Evolutionary conservation across 192 early-diverging fungal species (phyloP), one percentile per base, ranked within the genome.

Genomic region (Coemansia umbellata): DNA sequence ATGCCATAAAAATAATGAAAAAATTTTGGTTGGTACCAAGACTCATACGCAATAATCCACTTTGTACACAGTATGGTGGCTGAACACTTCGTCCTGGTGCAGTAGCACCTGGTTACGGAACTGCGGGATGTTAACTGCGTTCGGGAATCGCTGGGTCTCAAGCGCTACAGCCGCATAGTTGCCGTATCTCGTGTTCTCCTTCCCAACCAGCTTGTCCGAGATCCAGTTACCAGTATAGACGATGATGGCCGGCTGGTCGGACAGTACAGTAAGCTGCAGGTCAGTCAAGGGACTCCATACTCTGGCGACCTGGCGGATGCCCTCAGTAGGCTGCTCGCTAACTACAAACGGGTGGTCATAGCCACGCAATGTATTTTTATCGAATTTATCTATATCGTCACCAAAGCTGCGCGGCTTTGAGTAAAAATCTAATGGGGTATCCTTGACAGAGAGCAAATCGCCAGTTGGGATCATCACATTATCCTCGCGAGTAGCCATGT

Each of bases 171-270:
- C 91, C 21, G 85, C 60, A 43, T 88, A 78, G 21, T 64, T 61
- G 1, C 69, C 81, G 55, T 82, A 82, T 0, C 41, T 26, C 1
- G 44, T 73, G 4, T 75, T 54, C 43, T 75, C 52, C 37, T 78
- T 84, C 13, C 66, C 78, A 14, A 76, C 65, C 14, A 80, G 47
- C 6, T 63, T 41, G 24, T 68, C 61, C 4, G 82, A 74, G 32
- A 91, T 69, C 56, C 73, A 88, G 55, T 91, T 90, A 28, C 84
- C 91, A 13, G 91, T 90, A 58, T 95, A 95, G 42, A 95, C 60
- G 55, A 93, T 87, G 50, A 95, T 84, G 0, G 84, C 87, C 8
- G 85, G 80, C 23, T 87, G 83, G 35, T 83, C 82, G 1, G 89
- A 85, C n/a, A 71, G 41, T 40, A 92, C 70, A 4, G 72, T 67